Evolutionary conservation across 1,139 yeast species (phyloP), one percentile per base, ranked within the genome.

Genomic region (Suhomyces bokatorum): DNA sequence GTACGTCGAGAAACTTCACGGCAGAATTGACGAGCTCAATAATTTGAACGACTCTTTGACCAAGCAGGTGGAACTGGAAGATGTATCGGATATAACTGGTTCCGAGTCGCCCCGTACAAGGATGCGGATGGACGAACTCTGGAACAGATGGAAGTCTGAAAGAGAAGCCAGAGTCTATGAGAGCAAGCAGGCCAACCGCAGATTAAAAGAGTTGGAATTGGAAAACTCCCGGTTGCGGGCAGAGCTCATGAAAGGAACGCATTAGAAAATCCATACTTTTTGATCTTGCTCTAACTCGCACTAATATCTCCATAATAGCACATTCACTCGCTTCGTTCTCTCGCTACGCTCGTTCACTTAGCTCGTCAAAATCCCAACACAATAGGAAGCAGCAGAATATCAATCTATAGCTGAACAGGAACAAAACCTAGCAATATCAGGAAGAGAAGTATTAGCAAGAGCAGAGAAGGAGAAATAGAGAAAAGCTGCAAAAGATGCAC

Each of bases 91-190:
- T 36, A 29, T 47, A 35, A 37, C 44, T 40, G 41, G 51, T 43
- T 20, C 45, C 39, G 26, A 54, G n/a, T 55, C 56, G 47, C 73
- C 79, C 20, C 58, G 73, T 43, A 64, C 75, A 34, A 70, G 68
- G 46, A 54, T 83, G 39, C 67, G 89, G 46, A 69, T 84, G 27
- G 83, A 80, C 33, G 90, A 83, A 51, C 59, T 86, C 35, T 78
- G 80, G 36, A 78, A 72, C 47, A 70, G 85, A 53, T 83, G 88
- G 85, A 81, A 83, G 55, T 72, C 83, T 1, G 91, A 86, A 54
- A 67, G 90, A 51, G 95, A 85, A 59, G 78, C 86, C 16, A 64
- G 91, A 32, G 78, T 78, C 17, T 69, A 81, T 46, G 89, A 85
- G 56, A 69, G 75, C 47, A 73, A 74, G 38, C 82, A 83, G 43